Base-by-base conservation (phyloP, 164 flowering plant species). In the Liriodendron chinense region DNA sequence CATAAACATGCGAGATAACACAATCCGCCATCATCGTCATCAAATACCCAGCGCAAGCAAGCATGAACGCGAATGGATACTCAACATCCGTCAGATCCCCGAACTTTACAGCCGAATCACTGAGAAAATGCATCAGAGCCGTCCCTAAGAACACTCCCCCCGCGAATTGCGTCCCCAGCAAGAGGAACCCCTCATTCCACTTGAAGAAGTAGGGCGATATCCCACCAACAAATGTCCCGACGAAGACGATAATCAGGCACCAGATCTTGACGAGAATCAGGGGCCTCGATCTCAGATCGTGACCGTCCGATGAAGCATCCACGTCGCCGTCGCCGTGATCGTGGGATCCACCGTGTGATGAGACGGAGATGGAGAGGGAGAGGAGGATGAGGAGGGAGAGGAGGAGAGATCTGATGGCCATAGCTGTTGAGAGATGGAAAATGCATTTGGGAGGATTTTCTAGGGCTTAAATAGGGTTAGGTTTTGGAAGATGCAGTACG, bases 101-200 rank as follows among this genome's bases (percentile, higher is more conserved):
- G 70, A 91, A 91, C 3, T 86, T 90, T 80, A 81, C 89, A 56
- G 86, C 82, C 13, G 96, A 79, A 78, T 91, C 94, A 18, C 89
- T 85, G 74, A 91, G 63, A 68, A 90, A 91, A 77, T 91, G 96
- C 89, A 91, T 91, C 82, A 90, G 0, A 12, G 93, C 91, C 23
- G 96, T 91, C 12, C 89, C 93, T 24, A 91, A 65, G 72, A 91
- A 90, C 75, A 91, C 94, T 9, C 96, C 94, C 25, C 96, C 96
- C 7, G 96, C 91, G 69, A 91, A 91, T 73, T 91, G 96, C 12
- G 94, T 91, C 1, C 96, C 96, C 47, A 88, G 47, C 28, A 85
- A 83, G 68, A 91, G 73, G 70, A 89, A 89, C 64, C 81, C 85
- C 68, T 90, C 90, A 72, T 86, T 84, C 96, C 94, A 91, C 76